Base-by-base conservation (phyloP, 306 rosid species). In the Adenanthera pavonina region DNA sequence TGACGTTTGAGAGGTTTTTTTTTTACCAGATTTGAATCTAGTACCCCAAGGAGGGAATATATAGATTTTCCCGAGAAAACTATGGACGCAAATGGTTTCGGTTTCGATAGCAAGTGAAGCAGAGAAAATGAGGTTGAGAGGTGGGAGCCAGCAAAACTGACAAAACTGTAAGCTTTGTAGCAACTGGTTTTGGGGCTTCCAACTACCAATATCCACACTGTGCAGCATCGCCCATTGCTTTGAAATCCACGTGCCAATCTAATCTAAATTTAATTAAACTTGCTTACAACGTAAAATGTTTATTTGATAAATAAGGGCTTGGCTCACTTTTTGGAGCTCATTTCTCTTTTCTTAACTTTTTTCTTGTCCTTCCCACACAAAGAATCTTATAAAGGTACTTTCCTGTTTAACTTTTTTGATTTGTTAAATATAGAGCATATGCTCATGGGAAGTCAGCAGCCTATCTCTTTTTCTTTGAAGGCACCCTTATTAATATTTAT, bases 171-270 rank as follows among this genome's bases (percentile, higher is more conserved):
- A 70, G 82, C 79, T 34, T 40, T 44, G 5, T 41, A 30, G 49
- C 44, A 6, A 54, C 34, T 56, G 75, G 64, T 82, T 57, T 68
- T 48, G 11, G 4, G 25, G 25, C 17, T 10, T 15, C 16, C 52
- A 38, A 34, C 41, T 48, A 17, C 64, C 72, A 48, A 35, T 4
- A 43, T 46, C 33, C 30, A 74, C 20, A 30, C 46, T 10, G 13
- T 76, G 10, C 38, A 34, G 17, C 54, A 53, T 49, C 67, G 83
- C 86, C 86, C 83, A 78, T 67, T 56, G 86, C 51, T 74, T 83
- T 15, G 40, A 5, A 83, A 73, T 78, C 83, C 35, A 54, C 46
- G 80, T 13, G 72, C 83, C 36, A 2, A 3, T 51, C 3, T 11
- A 35, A 9, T 46, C 5, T 8, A 8, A 49, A 51, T 38, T 56